Base-by-base conservation (phyloP, 2,329 filamentous ascomycete species). In the Botrytis galanthina region DNA sequence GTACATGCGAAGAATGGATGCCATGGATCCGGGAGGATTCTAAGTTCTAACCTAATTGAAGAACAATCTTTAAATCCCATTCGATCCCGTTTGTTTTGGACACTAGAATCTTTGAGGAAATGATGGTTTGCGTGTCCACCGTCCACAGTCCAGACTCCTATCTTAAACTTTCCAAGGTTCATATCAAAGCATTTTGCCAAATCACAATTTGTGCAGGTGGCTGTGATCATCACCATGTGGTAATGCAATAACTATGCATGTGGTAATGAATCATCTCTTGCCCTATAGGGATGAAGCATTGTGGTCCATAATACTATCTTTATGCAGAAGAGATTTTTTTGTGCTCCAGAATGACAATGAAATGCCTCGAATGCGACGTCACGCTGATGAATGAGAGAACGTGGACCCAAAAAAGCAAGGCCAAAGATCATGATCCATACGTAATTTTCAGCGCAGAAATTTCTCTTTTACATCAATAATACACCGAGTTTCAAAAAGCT, bases 261-360 rank as follows among this genome's bases (percentile, higher is more conserved):
- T 48, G 62, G 39, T 32, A 48, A 44, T 66, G 51, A 70, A 70
- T 70, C n/a, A 44, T 57, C 35, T 60, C 14, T 42, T 60, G 46
- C 29, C 51, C 67, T 70, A 70, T 70, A 18, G 26, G 60, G 26
- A 62, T 29, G 35, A 42, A 59, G 29, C 26, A 70, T 69, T 69
- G 18, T 39, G 48, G 8, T 59, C 54, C 44, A 61, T 62, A 26
- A 62, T 62, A 59, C 57, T 51, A 48, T 62, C n/a, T 61, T 62
- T 62, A 70, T 70, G 68, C 68, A 51, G 29, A 51, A 59, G 60
- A 68, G 16, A 18, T n/a, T 62, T 70, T 70, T 70, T 42, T 46
- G 48, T 48, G 54, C 67, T 70, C 37, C 51, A 70, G 39, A 59
- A 44, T 70, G 66, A 59, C 37, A 48, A 59, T 37, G n/a, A 57